Base-by-base conservation (phyloP, 495 filamentous ascomycete genomes). In the Penicillium mononematosum region DNA sequence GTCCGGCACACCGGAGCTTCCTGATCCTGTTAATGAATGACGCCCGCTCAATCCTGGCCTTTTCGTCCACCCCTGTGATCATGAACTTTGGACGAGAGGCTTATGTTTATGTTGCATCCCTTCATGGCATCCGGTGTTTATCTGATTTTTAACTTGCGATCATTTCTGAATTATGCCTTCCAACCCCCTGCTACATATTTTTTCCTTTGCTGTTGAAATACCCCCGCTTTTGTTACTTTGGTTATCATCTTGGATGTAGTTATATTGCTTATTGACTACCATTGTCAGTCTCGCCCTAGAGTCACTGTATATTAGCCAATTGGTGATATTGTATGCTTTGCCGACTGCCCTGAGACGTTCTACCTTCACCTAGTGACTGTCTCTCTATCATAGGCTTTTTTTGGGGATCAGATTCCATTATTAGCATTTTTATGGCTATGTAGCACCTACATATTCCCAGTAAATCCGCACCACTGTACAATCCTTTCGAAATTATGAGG, bases 1-100 rank as follows among this genome's bases (percentile, higher is more conserved):
- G 54, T 67, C 69, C 46, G 67, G 68, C 27, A 69, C 65, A 5
- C 65, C 69, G 11, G 65, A 70, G 41, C 59, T 60, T 38, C 72
- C 73, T 49, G 70, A 73, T 48, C 73, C 74, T 47, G 70, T 74
- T 50, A 65, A 73, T 45, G 74, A 78, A 54, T 72, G 66, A 70
- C 34, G 38, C 16, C 41, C 41, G 39, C 46, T 49, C 39, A 16
- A 29, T 46, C 19, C 44, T 24, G 52, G 50, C 42, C 22, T 38
- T 46, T 47, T 59, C 43, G 48, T 47, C 25, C 49, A n/a, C 22
- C 29, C 53, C 51, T 29, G 46, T 46, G 56, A 58, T 61, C 46
- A 64, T 45, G 61, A 58, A 50, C 22, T 31, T 59, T 53, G 54
- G 41, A 38, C 49, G 45, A 45, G 50, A 53, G 43, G 55, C 52